Base-by-base conservation (phyloP, 495 filamentous ascomycete species). In the Penicillium mononematosum region DNA sequence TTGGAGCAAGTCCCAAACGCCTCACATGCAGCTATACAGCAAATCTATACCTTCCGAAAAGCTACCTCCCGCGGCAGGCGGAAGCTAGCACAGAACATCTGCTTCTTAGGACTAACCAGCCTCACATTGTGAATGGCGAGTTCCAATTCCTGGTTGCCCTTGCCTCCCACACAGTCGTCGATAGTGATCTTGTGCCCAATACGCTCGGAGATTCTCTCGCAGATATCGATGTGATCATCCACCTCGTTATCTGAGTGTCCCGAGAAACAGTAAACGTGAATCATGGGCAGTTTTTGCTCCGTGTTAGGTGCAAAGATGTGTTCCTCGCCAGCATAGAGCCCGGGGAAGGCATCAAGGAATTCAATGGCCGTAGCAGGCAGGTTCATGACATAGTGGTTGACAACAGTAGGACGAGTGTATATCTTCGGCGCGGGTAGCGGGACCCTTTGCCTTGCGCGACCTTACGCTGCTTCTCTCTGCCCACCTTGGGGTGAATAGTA, bases 21-120 rank as follows among this genome's bases (percentile, higher is more conserved):
- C 62, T 53, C 44, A 34, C 39, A 62, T 58, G 56, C 49, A 55
- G 39, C 47, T 57, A 53, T 51, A 31, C 48, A 56, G 38, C 14
- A 31, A 22, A 39, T 27, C 53, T 65, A 71, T 19, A 64, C 61
- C 50, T 71, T 66, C 17, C 62, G 64, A 57, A 96, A 96, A 44
- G 91, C 94, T 2, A 96, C 91, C 67, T 89, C 85, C 22, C 68
- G 61, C 24, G 94, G 95, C 43, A 98, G 61, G 50, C 91, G 80
- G 70, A 98, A 97, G 60, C 84, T 95, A 8, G 90, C 92, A 70
- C 94, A 98, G 71, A 95, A 97, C 91, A 97, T 97, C 65, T 85
- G 83, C 81, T 98, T 98, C 58, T 88, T 86, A 31, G 95, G 94
- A 60, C 91, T 89, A 53, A 98, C 95, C 55, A 94, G 82, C 60